Conservation (phyloP, 139 green algal species). For the Raphidocelis subcapitata region DNA sequence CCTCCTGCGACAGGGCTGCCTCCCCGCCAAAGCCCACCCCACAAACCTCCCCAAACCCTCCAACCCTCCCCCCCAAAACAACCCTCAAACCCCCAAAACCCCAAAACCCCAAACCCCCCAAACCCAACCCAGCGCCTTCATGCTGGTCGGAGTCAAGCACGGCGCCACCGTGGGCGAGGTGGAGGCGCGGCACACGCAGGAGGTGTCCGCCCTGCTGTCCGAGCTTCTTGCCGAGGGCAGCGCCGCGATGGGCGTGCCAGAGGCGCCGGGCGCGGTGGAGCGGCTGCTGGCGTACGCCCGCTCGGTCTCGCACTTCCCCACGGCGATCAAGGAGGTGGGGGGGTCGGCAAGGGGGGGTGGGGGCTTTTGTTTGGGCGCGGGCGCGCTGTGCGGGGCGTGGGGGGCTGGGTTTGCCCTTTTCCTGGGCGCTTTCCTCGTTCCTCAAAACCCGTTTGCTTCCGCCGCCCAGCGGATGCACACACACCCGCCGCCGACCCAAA, state of each 20-base stretch:
- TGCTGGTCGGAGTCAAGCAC: constrained; percentile 89
- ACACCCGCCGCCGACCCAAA: too few relatives aligned
- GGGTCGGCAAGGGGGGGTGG: too few relatives aligned
- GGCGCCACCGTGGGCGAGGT: constrained; percentile 86
- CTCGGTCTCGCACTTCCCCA: constrained; percentile 95
- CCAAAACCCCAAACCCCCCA: too few relatives aligned
- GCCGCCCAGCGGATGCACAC: too few relatives aligned
- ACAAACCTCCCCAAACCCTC: too few relatives aligned
- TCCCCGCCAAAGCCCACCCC: too few relatives aligned
- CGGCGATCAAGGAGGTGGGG: constrained; percentile 98
- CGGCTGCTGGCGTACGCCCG: constrained; percentile 87
- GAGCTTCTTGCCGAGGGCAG: constrained; percentile 81
- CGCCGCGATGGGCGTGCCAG: constrained; percentile 59
- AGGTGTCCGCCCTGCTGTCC: constrained; percentile 73
- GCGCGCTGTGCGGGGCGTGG: too few relatives aligned
- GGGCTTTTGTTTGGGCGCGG: background rate
- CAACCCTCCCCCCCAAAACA: too few relatives aligned
- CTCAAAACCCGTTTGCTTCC: background rate
- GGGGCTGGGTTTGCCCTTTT: too few relatives aligned
- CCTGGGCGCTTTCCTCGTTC: background rate
- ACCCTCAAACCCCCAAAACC: too few relatives aligned
- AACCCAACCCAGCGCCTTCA: constrained; percentile 73
- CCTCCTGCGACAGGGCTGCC: too few relatives aligned
- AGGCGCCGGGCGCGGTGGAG: constrained; percentile 65
- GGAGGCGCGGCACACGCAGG: constrained; percentile 65